Percentiles rank a stretch among this genome's conserved stretches.
Evolutionary conservation across 345 rosid species (phyloP).

Genomic region (Raphanus raphanistrum): DNA sequence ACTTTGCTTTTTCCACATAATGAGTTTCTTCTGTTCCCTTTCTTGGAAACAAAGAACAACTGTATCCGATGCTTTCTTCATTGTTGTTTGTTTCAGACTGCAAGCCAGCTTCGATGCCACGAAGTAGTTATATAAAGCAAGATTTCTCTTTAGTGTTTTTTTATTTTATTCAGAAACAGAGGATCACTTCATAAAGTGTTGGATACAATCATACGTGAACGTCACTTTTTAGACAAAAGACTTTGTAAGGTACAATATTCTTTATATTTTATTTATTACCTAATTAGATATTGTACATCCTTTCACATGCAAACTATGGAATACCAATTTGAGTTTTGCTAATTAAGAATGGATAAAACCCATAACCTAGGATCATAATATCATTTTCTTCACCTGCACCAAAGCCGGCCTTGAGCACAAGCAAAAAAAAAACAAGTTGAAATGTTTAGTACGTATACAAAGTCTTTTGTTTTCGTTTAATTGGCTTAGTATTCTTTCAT

Average conservation of each 20-base stretch:
- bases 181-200: slow-evolving; percentile 11
- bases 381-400: neutral
- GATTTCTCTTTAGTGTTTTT: neutral
- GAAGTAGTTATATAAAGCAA: slow-evolving; percentile 9
- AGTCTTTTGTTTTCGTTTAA: too few species aligned
- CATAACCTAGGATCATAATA: neutral
- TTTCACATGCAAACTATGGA: too few species aligned
- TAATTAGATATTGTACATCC: neutral
- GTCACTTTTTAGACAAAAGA: neutral
- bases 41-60: slow-evolving; percentile 24
- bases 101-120: slow-evolving; percentile 2
- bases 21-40: neutral
- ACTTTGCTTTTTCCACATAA: slow-evolving; percentile 14
- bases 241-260: slow-evolving; percentile 17
- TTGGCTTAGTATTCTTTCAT: too few species aligned
- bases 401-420: too few species aligned
- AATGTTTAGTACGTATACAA: too few species aligned
- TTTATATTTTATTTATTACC: neutral
- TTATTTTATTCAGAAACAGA: slow-evolving; percentile 17
- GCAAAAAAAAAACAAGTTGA: too few species aligned
- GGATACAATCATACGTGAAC: neutral
- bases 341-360: neutral
- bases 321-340: neutral
- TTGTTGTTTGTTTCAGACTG: neutral
- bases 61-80: slow-evolving; percentile 10